These are phyloP conservation scores for Aspergillus carbonarius DNA, from an alignment of 2,329 filamentous ascomycete genomes.

Conservation along the genomic window DNA sequence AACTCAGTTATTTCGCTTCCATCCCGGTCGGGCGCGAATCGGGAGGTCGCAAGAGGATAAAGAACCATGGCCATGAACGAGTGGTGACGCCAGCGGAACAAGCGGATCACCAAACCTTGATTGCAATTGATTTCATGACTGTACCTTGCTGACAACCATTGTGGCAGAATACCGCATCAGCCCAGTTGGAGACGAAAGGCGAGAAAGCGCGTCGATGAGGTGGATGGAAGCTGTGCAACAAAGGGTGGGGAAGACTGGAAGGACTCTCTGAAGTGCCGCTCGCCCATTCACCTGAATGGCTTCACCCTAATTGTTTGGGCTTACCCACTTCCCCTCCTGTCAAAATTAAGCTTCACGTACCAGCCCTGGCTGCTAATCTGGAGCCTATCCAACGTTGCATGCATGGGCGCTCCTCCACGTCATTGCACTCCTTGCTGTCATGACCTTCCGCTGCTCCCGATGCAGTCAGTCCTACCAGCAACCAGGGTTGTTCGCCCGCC, in stretches of 20 bases:
- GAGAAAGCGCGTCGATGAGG: background rate
- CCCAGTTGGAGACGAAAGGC: background rate
- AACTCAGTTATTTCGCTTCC: background rate
- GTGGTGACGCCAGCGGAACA: constrained; percentile 8
- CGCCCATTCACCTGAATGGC: background rate
- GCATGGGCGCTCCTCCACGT: constrained; percentile 15
- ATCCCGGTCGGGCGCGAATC: background rate
- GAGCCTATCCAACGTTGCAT: constrained; percentile 11
- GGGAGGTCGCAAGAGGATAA: background rate
- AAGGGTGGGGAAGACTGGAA: background rate
- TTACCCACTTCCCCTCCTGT: background rate
- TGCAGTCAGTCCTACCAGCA: background rate
- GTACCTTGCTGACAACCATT: background rate
- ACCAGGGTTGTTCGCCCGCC: background rate
- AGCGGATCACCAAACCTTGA: constrained; percentile 4
- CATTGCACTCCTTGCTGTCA: constrained; percentile 11
- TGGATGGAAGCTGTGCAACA: background rate
- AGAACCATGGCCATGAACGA: constrained; percentile 3
- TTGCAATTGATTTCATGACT: constrained; percentile 3
- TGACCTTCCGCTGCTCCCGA: constrained; percentile 12
- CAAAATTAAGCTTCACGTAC: constrained; percentile 13
- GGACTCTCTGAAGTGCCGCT: background rate
- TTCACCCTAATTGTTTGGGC: background rate
- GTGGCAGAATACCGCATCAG: background rate
- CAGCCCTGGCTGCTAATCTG: background rate